Percentiles rank a stretch among this genome's conserved stretches.
phyloP scores from a whole-genome alignment of 192 early-diverging fungal species.

The Borealophlyctis nickersoniae region DNA sequence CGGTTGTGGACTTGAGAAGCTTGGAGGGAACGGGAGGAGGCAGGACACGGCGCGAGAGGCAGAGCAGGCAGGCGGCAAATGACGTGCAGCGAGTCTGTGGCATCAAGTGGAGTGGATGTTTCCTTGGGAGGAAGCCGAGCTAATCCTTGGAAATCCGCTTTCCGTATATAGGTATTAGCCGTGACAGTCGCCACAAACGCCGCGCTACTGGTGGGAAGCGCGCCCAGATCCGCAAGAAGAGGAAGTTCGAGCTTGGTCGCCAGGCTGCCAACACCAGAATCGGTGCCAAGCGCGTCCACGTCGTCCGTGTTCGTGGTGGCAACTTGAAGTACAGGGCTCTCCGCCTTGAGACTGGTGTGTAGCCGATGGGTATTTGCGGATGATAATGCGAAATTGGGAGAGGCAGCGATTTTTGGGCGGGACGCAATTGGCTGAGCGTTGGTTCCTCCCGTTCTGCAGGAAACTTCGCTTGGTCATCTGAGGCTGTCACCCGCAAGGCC shows the following conservation, averaged over 20 bases:
- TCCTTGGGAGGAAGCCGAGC: background rate
- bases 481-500: slow-evolving; percentile 92
- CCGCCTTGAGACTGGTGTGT: slow-evolving; percentile 78
- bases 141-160: slow-evolving; percentile 1
- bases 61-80: background rate
- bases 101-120: no score
- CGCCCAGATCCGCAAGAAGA: slow-evolving; percentile 99
- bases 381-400: no score
- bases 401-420: no score
- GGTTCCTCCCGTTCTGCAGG: no score
- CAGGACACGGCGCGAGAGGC: background rate
- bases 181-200: slow-evolving; percentile 99
- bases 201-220: slow-evolving; percentile 96
- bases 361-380: slow-evolving; percentile 1
- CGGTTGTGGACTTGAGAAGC: background rate
- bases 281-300: slow-evolving; percentile 93
- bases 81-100: background rate
- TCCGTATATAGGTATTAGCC: slow-evolving; percentile 84
- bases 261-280: slow-evolving; percentile 98
- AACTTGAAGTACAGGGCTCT: slow-evolving; percentile 98
- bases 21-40: background rate
- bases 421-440: no score
- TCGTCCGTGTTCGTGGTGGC: slow-evolving; percentile 95
- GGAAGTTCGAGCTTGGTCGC: slow-evolving; percentile 99
- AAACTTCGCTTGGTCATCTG: slow-evolving; percentile 98